Evolutionary conservation across 2,329 filamentous ascomycete species (phyloP).

Genomic region (Shiraia bambusicola): DNA sequence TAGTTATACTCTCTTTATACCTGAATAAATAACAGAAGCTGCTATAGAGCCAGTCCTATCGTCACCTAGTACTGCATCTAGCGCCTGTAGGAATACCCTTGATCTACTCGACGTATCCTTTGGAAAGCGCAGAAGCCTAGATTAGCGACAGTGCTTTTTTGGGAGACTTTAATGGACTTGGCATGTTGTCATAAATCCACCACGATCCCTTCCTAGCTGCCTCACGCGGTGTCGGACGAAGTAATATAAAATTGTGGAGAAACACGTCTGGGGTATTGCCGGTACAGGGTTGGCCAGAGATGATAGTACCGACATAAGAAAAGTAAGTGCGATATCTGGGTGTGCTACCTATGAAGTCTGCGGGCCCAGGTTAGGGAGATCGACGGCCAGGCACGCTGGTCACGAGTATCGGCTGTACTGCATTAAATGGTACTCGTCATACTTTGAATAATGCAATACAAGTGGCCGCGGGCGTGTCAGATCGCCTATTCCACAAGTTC

Average conservation of each 20-base stretch:
- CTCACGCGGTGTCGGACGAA: conserved; percentile 2
- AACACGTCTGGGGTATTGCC: conserved; percentile 2
- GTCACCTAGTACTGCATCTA: too few relatives aligned
- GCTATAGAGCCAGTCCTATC: too few relatives aligned
- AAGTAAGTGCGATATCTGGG: background rate
- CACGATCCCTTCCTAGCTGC: conserved; percentile 1
- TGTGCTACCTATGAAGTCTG: background rate
- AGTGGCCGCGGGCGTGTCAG: conserved; percentile 15
- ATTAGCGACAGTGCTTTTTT: conserved; percentile 32
- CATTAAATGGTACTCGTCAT: conserved; percentile 14
- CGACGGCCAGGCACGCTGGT: conserved; percentile 2
- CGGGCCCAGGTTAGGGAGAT: background rate
- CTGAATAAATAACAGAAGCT: too few relatives aligned
- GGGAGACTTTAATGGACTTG: conserved; percentile 28
- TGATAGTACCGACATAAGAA: conserved; percentile 1
- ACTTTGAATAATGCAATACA: conserved; percentile 5
- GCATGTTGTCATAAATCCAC: conserved; percentile 16
- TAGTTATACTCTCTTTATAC: too few relatives aligned
- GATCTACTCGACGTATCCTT: conserved; percentile 18
- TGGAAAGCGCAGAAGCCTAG: conserved; percentile 23
- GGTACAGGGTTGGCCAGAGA: background rate
- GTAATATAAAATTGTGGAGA: conserved; percentile 5
- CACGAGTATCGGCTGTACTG: conserved; percentile 11
- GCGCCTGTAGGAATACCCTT: too few relatives aligned
- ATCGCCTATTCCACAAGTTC: conserved; percentile 11